Evolutionary conservation across 1,139 yeast genomes (phyloP), one percentile per base, ranked within the genome.

Genomic region (Saccharomycopsis hybrid): DNA sequence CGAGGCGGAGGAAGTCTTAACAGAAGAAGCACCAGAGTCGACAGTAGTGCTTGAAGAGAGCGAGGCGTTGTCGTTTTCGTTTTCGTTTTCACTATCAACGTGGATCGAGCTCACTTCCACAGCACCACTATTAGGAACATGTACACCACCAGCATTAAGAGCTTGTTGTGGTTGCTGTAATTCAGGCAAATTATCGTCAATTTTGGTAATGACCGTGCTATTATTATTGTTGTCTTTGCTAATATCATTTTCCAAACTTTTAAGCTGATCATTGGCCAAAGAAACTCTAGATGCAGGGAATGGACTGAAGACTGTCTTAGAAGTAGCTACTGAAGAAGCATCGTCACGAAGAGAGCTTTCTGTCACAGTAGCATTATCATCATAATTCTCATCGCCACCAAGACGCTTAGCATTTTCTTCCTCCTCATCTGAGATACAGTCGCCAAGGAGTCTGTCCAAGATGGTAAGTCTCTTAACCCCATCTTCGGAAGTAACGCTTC

Each of bases 1-100:
- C 3, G 45, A 38, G 24, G 27, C 31, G 8, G 24, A n/a, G n/a
- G 44, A 28, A 9, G 55, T 52, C 18, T 52, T 47, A n/a, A 50
- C 30, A 18, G 48, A 44, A 25, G 46, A 43, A 27, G 33, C 44
- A n/a, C 36, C 47, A 13, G 55, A 52, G 9, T 52, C 52, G 30
- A 52, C 31, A 8, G 55, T 51, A 11, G 53, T 41, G 8, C 27
- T 35, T 7, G 54, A 51, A 5, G 46, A 40, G 8, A 52, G 43
- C n/a, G 55, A 52, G 11, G 39, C 51, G 43, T 38, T 41, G 37
- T 49, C 44, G 8, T 29, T 30, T 36, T 36, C 39, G 7, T 5
- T 9, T 18, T 18, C 51, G 43, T 38, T 41, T 30, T 49, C 44
- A 11, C 24, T 30, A 9, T 36, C 39, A 5, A n/a, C 9, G 18